Evolutionary conservation across 441 rosid genomes (phyloP).

Genomic region (Gossypium trilobum): DNA sequence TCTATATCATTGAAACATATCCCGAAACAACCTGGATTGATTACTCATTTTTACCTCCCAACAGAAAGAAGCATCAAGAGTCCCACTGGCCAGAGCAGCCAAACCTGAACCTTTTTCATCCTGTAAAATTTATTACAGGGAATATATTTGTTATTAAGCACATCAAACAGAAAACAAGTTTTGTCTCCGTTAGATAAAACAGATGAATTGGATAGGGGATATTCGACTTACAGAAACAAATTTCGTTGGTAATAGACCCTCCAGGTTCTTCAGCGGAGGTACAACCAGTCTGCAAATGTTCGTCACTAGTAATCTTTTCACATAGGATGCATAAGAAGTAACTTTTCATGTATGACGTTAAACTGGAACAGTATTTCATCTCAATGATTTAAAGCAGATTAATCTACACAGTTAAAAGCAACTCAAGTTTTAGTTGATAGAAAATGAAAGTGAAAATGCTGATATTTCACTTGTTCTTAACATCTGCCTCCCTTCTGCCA

Average conservation of each 20-base stretch:
- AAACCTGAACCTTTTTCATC: slow-evolving; percentile 43
- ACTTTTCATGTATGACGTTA: not conserved
- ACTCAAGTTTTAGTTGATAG: not conserved
- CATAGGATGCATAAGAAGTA: not conserved
- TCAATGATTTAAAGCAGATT: not conserved
- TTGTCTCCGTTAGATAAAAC: not conserved
- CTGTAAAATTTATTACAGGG: slow-evolving; percentile 25
- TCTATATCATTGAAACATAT: not conserved
- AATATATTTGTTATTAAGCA: not conserved
- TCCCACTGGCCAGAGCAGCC: slow-evolving; percentile 38
- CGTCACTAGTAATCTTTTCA: not conserved
- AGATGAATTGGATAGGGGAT: not conserved
- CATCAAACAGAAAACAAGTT: slow-evolving; percentile 2
- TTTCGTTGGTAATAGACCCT: slow-evolving; percentile 48
- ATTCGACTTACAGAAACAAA: slow-evolving; percentile 41
- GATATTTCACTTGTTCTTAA: slow-evolving; percentile 59
- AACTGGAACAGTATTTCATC: not conserved
- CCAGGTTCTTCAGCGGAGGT: slow-evolving; percentile 58
- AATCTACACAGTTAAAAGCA: not conserved
- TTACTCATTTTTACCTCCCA: slow-evolving; percentile 52
- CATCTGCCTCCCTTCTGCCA: slow-evolving; percentile 80
- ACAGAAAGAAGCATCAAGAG: slow-evolving; percentile 51
- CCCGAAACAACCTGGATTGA: not conserved
- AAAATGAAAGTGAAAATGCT: slow-evolving; percentile 4
- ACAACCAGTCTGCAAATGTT: slow-evolving; percentile 52